These are phyloP conservation scores for Thielaviopsis ethacetica DNA, from an alignment of 2,329 filamentous ascomycete genomes.

Conservation along the genomic window DNA sequence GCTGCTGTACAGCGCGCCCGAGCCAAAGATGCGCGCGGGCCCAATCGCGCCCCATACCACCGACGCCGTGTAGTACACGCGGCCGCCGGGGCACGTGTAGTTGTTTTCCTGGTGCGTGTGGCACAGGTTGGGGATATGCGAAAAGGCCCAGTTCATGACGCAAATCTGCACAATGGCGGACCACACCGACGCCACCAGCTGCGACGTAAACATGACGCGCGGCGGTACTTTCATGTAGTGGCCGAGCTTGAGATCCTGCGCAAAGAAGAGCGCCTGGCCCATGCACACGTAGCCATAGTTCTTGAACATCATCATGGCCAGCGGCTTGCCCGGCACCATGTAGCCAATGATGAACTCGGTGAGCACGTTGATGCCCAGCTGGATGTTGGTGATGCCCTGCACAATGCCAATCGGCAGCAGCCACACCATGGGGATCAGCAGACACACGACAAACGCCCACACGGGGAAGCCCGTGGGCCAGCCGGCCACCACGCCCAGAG, in stretches of 20 bases:
- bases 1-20: constrained; percentile 42
- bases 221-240: constrained; percentile 54
- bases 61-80: constrained; percentile 50
- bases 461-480: constrained; percentile 42
- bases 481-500: constrained; percentile 35
- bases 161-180: constrained; percentile 45
- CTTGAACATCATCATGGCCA: constrained; percentile 68
- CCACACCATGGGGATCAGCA: constrained; percentile 40
- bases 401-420: constrained; percentile 45
- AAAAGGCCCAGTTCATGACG: constrained; percentile 51
- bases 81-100: constrained; percentile 39
- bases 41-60: constrained; percentile 62
- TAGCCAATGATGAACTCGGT: constrained; percentile 62
- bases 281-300: constrained; percentile 56
- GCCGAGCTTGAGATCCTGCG: constrained; percentile 48
- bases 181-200: constrained; percentile 43
- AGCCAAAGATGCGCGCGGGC: constrained; percentile 51
- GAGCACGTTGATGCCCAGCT: constrained; percentile 52
- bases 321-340: constrained; percentile 51
- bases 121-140: constrained; percentile 46
- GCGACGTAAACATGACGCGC: constrained; percentile 43
- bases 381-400: constrained; percentile 44
- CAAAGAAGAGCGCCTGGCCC: constrained; percentile 48
- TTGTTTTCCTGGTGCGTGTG: constrained; percentile 32
- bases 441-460: constrained; percentile 41